Base-by-base conservation (phyloP, 257 asterid genomes). In the Fraxinus pennsylvanica region DNA sequence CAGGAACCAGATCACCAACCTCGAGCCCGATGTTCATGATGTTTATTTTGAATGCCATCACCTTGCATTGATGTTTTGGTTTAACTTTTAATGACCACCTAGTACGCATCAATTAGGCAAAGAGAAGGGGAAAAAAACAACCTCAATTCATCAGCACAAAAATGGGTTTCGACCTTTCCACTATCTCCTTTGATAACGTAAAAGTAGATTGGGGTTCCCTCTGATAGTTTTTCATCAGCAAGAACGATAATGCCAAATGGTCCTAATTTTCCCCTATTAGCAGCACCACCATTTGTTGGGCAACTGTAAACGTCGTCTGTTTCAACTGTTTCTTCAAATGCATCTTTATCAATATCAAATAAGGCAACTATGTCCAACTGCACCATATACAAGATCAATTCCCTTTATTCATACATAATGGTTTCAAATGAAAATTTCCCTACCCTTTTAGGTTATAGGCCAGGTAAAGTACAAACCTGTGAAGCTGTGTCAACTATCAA, bases 111-210 rank as follows among this genome's bases (percentile, higher is more conserved):
- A 41, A 41, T 10, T 9, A 41, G 47, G 47, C 14, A 10, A 2
- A 9, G 47, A 41, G 47, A 41, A 41, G 47, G 47, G 10, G 9
- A 7, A 2, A 41, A 41, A 9, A 57, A 41, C 47, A 41, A 93
- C 98, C 98, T 90, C 57, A 90, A 82, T 77, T 87, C 85, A 69
- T 93, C 98, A 9, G 92, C 80, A 32, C 97, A 92, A 85, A 93
- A 92, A 83, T 92, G 92, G 38, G 93, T 85, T 59, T 73, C 78
- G 1, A 75, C n/a, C 3, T 43, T 81, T 21, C 94, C 95, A 57
- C 85, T 79, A 8, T 80, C 29, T 66, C 89, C 91, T 77, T 83
- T 90, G 35, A 90, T 72, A 39, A 90, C 72, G 85, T 90, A 93
- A 81, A 92, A 93, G 78, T 93, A 93, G 5, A 93, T 84, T 0